Conservation (phyloP, 83 land plant species). For the Isoetes engelmannii region DNA sequence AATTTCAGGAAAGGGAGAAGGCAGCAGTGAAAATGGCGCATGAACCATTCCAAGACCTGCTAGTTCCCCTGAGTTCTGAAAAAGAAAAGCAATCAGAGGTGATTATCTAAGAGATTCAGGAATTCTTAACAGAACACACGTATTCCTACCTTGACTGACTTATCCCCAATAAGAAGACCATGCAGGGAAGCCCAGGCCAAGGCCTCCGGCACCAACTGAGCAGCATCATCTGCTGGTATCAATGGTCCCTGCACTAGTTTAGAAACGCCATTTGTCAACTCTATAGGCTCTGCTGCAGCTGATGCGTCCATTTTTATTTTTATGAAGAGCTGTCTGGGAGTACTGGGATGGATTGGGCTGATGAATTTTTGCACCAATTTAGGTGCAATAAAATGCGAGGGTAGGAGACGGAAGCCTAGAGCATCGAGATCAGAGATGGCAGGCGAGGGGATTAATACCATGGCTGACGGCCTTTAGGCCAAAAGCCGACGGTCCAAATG, state of each 20-base stretch:
- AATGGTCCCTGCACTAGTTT: neutral
- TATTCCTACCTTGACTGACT: constrained; percentile 32
- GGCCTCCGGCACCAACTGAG: constrained; percentile 59
- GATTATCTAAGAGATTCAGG: neutral
- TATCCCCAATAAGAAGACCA: constrained; percentile 84
- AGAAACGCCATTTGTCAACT: too few relatives aligned
- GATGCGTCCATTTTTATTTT: too few relatives aligned
- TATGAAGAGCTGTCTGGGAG: too few relatives aligned
- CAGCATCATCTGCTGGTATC: constrained; percentile 26
- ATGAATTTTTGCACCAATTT: too few relatives aligned
- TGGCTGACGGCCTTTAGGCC: too few relatives aligned
- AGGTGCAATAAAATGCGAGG: too few relatives aligned
- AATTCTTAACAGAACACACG: constrained; percentile 3
- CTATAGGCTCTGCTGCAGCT: too few relatives aligned
- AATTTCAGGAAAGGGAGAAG: constrained; percentile 57
- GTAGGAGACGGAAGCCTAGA: too few relatives aligned
- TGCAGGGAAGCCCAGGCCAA: constrained; percentile 82
- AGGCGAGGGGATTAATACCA: too few relatives aligned
- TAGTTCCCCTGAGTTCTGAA: constrained; percentile 66
- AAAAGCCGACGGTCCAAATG: too few relatives aligned
- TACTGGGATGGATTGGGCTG: too few relatives aligned
- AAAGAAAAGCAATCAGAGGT: neutral
- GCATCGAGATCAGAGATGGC: too few relatives aligned
- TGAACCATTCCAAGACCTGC: constrained; percentile 94
- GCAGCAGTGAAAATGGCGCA: constrained; percentile 80